Base-by-base conservation (phyloP, 805 yeast genomes). In the Sugiyamaella qingdaonensis region DNA sequence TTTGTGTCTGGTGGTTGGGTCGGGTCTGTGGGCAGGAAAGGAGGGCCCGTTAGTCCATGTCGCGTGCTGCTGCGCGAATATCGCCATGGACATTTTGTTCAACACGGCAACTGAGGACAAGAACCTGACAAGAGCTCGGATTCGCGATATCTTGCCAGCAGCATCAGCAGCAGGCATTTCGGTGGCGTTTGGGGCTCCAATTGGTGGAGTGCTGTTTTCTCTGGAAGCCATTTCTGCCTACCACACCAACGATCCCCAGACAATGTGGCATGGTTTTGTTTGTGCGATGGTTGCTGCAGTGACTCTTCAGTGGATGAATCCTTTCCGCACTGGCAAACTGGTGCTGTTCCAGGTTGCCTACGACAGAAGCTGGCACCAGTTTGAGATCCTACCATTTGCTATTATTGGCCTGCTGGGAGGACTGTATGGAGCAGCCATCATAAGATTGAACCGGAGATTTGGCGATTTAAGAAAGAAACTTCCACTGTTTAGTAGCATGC, bases 41-140 rank as follows among this genome's bases (percentile, higher is more conserved):
- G 96, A 88, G 61, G 96, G 95, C 1, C 96, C 96, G 0, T 66
- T 89, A 51, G 91, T 87, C 24, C 95, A 89, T 66, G 79, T 88
- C 2, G 78, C 92, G 0, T 80, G 87, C 58, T 81, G 87, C 57
- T 71, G 82, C 61, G 69, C 83, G 59, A 67, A 69, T 57, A 36
- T 69, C 52, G 51, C 78, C 8, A 65, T 78, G 45, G 13, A 44
- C 4, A 4, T 21, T 21, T 34, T 49, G n/a, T 49, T 14, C 35
- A 19, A 27, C 14, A 18, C 41, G 24, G 4, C 31, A 14, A 32
- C 18, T 10, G 51, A 48, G n/a, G 51, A 32, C 10, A 33, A 21
- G 19, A 45, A 64, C 31, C 73, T 78, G 10, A 16, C 45, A 9
- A 44, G 37, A 14, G n/a, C 24, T 24, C 49, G 34, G 4, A 10